A percentile compares a stretch with the other conserved stretches of the same genome.
Conservation (phyloP, 2,329 filamentous ascomycete genomes). For the Penicillium vulpinum region DNA sequence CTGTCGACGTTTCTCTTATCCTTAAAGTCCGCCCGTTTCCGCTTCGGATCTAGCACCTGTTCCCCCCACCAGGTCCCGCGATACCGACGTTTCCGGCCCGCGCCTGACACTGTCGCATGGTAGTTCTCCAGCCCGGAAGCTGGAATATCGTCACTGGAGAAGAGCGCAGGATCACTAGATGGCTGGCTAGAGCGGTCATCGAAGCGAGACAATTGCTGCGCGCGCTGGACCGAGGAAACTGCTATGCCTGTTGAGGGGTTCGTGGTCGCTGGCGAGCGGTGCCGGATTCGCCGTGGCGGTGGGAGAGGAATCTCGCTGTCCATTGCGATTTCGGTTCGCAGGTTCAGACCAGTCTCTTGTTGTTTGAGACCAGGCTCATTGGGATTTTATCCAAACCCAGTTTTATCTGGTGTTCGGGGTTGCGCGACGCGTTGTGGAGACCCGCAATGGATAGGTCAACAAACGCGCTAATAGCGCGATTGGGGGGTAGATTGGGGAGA, state of each 20-base stretch:
- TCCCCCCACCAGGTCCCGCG: conserved; percentile 50
- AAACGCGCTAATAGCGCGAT: conserved; percentile 17
- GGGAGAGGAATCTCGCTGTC: conserved; percentile 43
- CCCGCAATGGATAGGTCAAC: conserved; percentile 20
- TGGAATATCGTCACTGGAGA: conserved; percentile 50
- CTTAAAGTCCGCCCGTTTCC: conserved; percentile 45
- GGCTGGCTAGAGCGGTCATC: conserved; percentile 41
- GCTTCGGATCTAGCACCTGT: conserved; percentile 38
- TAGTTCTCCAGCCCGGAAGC: conserved; percentile 49
- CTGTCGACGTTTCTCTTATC: conserved; percentile 48
- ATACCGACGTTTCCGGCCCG: conserved; percentile 42
- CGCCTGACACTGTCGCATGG: conserved; percentile 24
- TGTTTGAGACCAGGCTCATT: conserved; percentile 1
- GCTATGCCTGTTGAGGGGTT: conserved; percentile 16
- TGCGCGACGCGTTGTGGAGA: conserved; percentile 28
- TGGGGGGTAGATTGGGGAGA: too few relatives aligned
- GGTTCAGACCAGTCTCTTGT: not conserved
- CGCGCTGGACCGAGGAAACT: conserved; percentile 24
- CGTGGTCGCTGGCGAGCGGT: conserved; percentile 33
- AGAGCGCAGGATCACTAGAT: conserved; percentile 48
- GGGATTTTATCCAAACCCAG: not conserved
- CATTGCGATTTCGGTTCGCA: conserved; percentile 25
- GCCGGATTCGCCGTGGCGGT: conserved; percentile 38
- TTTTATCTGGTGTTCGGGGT: conserved; percentile 5
- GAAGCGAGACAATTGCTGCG: conserved; percentile 32